Evolutionary conservation across 768 basidiomycete genomes (phyloP).

Genomic region (Clathrus columnatus): DNA sequence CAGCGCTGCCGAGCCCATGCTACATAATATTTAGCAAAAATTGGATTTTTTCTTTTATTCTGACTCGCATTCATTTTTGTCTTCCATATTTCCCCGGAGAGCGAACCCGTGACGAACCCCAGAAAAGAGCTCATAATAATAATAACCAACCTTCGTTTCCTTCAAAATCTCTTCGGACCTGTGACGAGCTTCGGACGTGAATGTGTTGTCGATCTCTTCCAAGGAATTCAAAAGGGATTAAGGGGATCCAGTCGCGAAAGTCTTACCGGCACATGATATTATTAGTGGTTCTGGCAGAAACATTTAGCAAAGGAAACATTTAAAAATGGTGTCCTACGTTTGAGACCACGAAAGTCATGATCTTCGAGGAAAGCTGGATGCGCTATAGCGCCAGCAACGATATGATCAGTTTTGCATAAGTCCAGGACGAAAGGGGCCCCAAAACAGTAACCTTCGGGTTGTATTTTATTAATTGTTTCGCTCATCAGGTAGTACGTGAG

Average conservation of each 20-base stretch:
- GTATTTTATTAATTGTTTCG: background rate
- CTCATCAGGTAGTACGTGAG: background rate
- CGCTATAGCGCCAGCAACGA: constrained; percentile 15
- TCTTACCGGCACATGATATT: constrained; percentile 11
- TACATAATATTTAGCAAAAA: constrained; percentile 15
- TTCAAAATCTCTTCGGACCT: constrained; percentile 48
- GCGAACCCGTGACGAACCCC: constrained; percentile 31
- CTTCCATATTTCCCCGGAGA: constrained; percentile 20
- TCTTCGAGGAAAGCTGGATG: constrained; percentile 18
- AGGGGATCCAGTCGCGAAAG: no score
- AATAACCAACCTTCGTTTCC: constrained; percentile 39
- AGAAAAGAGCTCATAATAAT: constrained; percentile 45
- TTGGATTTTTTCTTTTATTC: background rate
- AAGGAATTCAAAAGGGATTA: no score
- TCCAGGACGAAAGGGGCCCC: constrained; percentile 18
- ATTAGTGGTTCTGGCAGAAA: constrained; percentile 14
- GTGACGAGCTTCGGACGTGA: constrained; percentile 41
- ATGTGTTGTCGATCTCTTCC: constrained; percentile 50
- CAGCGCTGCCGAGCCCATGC: constrained; percentile 56
- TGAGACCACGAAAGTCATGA: constrained; percentile 13
- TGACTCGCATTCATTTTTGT: constrained; percentile 25
- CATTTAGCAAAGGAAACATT: background rate
- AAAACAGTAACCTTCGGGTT: constrained; percentile 17
- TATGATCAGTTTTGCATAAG: constrained; percentile 1
- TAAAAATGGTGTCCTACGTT: background rate